phyloP scores from a whole-genome alignment of 805 yeast genomes.

The Metschnikowia dekortorum region DNA sequence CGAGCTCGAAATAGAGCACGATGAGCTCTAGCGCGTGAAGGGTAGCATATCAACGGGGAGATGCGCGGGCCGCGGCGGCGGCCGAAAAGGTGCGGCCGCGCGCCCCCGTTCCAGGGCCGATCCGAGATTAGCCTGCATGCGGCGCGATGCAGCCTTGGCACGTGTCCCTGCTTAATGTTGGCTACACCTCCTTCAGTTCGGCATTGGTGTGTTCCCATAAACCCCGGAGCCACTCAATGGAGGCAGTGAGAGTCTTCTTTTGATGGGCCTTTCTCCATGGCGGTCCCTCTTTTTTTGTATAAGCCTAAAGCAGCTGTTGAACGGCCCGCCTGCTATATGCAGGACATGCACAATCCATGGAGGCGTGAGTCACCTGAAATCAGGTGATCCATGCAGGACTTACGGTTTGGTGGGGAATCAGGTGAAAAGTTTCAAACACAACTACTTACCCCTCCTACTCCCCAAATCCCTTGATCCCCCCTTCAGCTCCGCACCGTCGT shows the following conservation, averaged over 20 bases:
- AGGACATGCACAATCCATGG: neutral
- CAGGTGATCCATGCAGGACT: slow-evolving; percentile 1
- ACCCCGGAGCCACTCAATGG: neutral
- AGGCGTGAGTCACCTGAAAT: slow-evolving; percentile 3
- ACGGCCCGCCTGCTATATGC: neutral
- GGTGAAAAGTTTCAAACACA: neutral
- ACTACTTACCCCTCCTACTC: neutral
- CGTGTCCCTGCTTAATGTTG: slow-evolving; percentile 9
- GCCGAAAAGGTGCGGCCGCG: too few relatives aligned
- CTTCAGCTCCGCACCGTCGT: neutral
- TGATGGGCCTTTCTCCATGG: too few relatives aligned
- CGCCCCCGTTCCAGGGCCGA: neutral
- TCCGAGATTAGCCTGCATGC: slow-evolving; percentile 5
- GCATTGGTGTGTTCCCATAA: neutral
- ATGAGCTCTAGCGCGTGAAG: slow-evolving; percentile 10
- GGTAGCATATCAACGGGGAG: neutral
- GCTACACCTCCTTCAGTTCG: neutral
- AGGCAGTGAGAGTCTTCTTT: too few relatives aligned
- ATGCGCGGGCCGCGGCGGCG: too few relatives aligned
- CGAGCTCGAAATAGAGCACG: slow-evolving; percentile 9
- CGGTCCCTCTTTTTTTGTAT: too few relatives aligned
- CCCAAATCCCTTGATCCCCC: neutral
- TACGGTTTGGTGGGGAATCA: neutral
- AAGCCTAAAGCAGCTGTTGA: neutral
- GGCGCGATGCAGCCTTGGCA: slow-evolving; percentile 6